Evolutionary conservation across 352 stramenopile species (phyloP).

Genomic region (Globisporangium cystogenes): DNA sequence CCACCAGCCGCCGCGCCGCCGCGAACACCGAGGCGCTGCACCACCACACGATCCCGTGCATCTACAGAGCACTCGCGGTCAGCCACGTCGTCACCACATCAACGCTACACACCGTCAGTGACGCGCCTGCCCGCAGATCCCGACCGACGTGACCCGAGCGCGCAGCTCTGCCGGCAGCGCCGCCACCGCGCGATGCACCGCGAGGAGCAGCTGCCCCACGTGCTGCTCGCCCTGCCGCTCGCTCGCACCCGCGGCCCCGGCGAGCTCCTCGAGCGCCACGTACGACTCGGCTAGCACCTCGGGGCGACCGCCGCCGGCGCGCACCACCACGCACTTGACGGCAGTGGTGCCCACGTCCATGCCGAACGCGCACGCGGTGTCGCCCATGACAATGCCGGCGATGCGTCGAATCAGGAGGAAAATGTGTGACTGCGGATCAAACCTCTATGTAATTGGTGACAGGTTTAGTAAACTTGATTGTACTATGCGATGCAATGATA

Average conservation of each 20-base stretch:
- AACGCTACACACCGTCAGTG: no score
- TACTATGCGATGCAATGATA: not conserved
- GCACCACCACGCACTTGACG: constrained; percentile 67
- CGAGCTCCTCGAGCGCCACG: constrained; percentile 31
- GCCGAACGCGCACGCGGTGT: constrained; percentile 27
- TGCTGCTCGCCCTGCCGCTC: constrained; percentile 28
- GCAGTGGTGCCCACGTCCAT: constrained; percentile 76
- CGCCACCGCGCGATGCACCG: constrained; percentile 28
- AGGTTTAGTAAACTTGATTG: not conserved
- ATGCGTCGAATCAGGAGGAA: not conserved
- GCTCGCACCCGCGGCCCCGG: constrained; percentile 1
- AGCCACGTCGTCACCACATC: no score
- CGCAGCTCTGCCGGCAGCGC: constrained; percentile 23
- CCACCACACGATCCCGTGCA: constrained; percentile 87
- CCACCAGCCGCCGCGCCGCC: constrained; percentile 22
- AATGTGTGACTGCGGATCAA: no score
- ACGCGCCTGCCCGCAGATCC: constrained; percentile 66
- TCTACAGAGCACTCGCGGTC: no score
- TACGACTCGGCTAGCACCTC: constrained; percentile 28
- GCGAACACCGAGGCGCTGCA: constrained; percentile 31
- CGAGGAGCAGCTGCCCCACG: constrained; percentile 42
- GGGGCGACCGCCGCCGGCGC: constrained; percentile 5
- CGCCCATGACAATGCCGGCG: not conserved
- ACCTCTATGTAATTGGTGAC: no score
- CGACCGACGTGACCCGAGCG: constrained; percentile 29